Conservation (phyloP, 2,329 filamentous ascomycete genomes). For the Aspergillus quadrilineatus region DNA sequence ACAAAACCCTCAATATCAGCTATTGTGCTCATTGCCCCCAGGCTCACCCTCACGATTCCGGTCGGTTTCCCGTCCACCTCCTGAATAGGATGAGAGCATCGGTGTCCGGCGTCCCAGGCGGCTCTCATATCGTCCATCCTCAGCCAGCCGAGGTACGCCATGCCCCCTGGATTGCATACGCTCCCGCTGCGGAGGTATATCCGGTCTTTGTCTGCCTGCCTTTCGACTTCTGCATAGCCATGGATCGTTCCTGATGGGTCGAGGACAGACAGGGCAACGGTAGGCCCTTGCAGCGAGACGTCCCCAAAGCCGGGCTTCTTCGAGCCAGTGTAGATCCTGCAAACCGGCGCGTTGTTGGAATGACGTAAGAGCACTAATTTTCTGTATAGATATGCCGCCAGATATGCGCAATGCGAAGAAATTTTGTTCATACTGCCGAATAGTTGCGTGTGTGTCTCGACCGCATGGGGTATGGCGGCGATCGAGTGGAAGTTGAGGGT, state of each 20-base stretch:
- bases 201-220: slow-evolving; percentile 11
- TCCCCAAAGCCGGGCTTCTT: slow-evolving; percentile 7
- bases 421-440: slow-evolving; percentile 8
- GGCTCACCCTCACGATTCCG: slow-evolving; percentile 14
- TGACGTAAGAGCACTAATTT: slow-evolving; percentile 10
- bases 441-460: slow-evolving; percentile 9
- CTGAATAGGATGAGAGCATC: slow-evolving; percentile 14
- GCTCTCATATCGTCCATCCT: slow-evolving; percentile 12
- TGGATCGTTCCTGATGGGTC: slow-evolving; percentile 7
- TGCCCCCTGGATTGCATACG: slow-evolving; percentile 19
- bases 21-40: slow-evolving; percentile 18
- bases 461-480: slow-evolving; percentile 13
- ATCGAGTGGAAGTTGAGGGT: slow-evolving; percentile 18
- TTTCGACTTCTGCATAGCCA: slow-evolving; percentile 13
- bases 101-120: slow-evolving; percentile 14
- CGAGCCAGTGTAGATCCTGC: slow-evolving; percentile 12
- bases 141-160: slow-evolving; percentile 12
- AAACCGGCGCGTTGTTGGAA: slow-evolving; percentile 10
- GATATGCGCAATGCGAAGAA: slow-evolving; percentile 10
- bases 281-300: slow-evolving; percentile 11
- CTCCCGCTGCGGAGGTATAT: slow-evolving; percentile 19
- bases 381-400: slow-evolving; percentile 2
- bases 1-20: slow-evolving; percentile 12
- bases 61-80: slow-evolving; percentile 12
- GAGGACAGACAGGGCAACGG: slow-evolving; percentile 13